Base-by-base conservation (phyloP, 768 basidiomycete genomes). In the Megacollybia marginata region DNA sequence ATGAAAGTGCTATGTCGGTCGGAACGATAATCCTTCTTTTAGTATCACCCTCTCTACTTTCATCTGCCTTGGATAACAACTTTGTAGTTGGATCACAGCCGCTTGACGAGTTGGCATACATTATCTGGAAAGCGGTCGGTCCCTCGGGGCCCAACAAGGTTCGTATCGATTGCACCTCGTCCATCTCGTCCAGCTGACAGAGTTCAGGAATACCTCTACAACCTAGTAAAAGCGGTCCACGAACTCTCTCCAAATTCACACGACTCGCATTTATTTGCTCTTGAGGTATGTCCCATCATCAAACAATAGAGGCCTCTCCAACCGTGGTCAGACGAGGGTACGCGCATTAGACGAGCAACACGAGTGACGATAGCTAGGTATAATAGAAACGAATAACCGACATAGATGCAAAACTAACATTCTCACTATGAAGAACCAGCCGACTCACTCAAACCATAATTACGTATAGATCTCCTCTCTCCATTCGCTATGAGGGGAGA, bases 141-240 rank as follows among this genome's bases (percentile, higher is more conserved):
- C 92, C 93, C 0, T 96, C 93, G 0, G 94, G 94, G 1, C 78
- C 70, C 2, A 98, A 98, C 70, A 94, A 92, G 72, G 92, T 88
- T 38, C 1, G 44, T 50, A 20, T 15, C n/a, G 28, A 7, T 35
- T 32, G 19, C 12, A n/a, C 23, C 33, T 44, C 18, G 35, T 40
- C 11, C 11, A 44, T 38, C 16, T 16, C 32, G 2, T 33, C 9
- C 4, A 13, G 13, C 28, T 38, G 38, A 19, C 48, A n/a, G 5
- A 18, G 32, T 13, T 12, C 53, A 94, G 91, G 92, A 96, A 33
- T 97, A 97, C 59, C 70, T 96, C 2, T 95, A 85, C 60, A 72
- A 79, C 10, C 80, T 97, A 1, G 83, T 82, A 0, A 72, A 78
- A 15, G 79, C 88, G 0, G 78, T 97, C 0, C 74, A 82, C n/a